phyloP scores from a whole-genome alignment of 441 rosid species.

The Croton setiger region DNA sequence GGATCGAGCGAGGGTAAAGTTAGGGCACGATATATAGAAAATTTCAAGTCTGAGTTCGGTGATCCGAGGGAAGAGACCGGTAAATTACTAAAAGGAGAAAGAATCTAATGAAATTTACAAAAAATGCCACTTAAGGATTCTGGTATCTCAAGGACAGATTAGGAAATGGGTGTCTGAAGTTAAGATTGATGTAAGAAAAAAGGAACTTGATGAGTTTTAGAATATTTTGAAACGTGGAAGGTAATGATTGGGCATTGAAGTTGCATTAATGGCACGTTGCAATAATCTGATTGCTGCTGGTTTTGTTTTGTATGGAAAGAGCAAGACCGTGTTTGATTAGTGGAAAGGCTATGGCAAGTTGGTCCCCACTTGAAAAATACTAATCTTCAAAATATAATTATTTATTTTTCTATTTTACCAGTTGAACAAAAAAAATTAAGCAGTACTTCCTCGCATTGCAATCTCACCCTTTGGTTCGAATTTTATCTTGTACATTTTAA shows the following conservation, averaged over 20 bases:
- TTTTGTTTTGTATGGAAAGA: background rate
- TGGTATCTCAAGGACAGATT: slow-evolving; percentile 11
- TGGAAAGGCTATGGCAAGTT: background rate
- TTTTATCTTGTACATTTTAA: no score
- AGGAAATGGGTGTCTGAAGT: background rate
- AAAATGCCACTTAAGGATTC: slow-evolving; percentile 17
- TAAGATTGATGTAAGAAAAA: slow-evolving; percentile 4
- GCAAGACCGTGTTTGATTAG: background rate
- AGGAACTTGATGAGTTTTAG: background rate
- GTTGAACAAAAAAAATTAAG: no score
- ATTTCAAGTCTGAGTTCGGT: slow-evolving; percentile 4
- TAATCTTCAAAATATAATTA: no score
- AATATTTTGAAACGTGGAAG: slow-evolving; percentile 12
- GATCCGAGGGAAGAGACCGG: slow-evolving; percentile 1
- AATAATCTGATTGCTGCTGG: background rate
- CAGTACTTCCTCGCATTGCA: no score
- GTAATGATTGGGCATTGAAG: background rate
- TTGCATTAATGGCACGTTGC: background rate
- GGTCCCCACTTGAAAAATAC: background rate
- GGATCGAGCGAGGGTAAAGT: slow-evolving; percentile 18
- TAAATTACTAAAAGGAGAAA: slow-evolving; percentile 24
- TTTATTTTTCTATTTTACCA: no score
- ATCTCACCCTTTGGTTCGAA: no score
- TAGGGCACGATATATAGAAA: slow-evolving; percentile 25
- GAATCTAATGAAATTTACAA: slow-evolving; percentile 20